Percentiles rank a stretch among this genome's conserved stretches.
Evolutionary conservation across 495 filamentous ascomycete genomes (phyloP).

Genomic region (Staphylotrichum longicolle): DNA sequence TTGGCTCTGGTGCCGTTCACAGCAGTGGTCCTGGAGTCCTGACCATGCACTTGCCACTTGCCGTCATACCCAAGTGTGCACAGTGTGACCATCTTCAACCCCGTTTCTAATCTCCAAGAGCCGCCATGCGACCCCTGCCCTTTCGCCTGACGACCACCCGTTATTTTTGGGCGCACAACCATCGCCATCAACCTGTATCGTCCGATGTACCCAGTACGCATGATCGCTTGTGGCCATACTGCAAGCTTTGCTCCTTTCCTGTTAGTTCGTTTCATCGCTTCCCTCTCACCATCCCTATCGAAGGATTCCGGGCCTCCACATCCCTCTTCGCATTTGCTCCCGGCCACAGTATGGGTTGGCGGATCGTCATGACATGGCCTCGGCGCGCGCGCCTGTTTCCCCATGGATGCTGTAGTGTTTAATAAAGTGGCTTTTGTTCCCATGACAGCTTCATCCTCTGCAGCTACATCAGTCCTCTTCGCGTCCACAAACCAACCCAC

Average conservation of each 20-base stretch:
- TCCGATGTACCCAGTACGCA: background rate
- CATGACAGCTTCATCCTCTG: background rate
- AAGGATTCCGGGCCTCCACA: too few relatives aligned
- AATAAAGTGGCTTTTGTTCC: background rate
- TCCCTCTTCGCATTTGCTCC: background rate
- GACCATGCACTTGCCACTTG: too few relatives aligned
- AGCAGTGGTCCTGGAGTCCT: too few relatives aligned
- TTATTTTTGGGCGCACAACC: background rate
- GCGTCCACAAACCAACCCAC: background rate
- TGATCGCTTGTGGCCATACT: background rate
- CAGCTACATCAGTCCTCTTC: background rate
- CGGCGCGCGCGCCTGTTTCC: background rate
- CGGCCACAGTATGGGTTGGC: background rate
- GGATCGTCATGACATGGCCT: background rate
- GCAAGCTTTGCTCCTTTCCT: background rate
- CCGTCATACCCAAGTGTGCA: too few relatives aligned
- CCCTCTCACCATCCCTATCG: too few relatives aligned
- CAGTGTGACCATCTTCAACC: too few relatives aligned
- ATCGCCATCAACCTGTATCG: background rate
- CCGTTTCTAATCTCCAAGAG: background rate
- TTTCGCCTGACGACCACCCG: background rate
- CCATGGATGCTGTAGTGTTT: too few relatives aligned
- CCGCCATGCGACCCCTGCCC: background rate
- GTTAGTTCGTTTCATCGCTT: background rate
- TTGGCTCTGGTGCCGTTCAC: too few relatives aligned